These are phyloP conservation scores for Adansonia grandidieri DNA, from an alignment of 441 rosid species.

Conservation along the genomic window DNA sequence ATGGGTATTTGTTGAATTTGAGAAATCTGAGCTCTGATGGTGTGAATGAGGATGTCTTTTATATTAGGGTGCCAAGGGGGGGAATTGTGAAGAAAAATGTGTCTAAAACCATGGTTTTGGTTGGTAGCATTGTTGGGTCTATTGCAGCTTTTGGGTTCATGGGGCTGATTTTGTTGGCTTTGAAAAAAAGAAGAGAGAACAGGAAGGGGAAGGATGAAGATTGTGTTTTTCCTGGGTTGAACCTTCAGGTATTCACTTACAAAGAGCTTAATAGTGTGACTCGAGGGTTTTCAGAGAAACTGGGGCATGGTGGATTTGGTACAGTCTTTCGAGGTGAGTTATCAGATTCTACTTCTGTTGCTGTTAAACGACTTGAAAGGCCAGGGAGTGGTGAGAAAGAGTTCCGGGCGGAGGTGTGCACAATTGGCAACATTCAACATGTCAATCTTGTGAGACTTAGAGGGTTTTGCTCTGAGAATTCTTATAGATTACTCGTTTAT, in stretches of 20 bases:
- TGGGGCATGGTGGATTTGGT: conserved; percentile 90
- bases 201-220: conserved; percentile 46
- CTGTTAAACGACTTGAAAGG: conserved; percentile 87
- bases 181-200: conserved; percentile 48
- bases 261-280: conserved; percentile 70
- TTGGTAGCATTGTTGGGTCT: conserved; percentile 57
- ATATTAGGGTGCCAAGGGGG: conserved; percentile 52
- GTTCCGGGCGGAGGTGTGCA: conserved; percentile 85
- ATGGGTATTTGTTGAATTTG: conserved; percentile 61
- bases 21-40: conserved; percentile 51
- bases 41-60: conserved; percentile 41
- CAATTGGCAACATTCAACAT: conserved; percentile 86
- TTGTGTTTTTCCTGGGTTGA: conserved; percentile 54
- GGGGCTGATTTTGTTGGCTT: conserved; percentile 39
- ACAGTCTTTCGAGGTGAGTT: conserved; percentile 77
- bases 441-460: conserved; percentile 84
- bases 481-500: conserved; percentile 73
- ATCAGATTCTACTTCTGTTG: conserved; percentile 60
- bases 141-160: conserved; percentile 45
- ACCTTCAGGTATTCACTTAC: conserved; percentile 69
- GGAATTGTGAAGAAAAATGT: conserved; percentile 38
- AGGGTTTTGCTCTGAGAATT: conserved; percentile 82
- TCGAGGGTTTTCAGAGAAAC: conserved; percentile 66
- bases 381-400: conserved; percentile 79
- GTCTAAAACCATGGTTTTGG: conserved; percentile 45